Conservation (phyloP, 257 asterid genomes). For the Solanum dulcamara region DNA sequence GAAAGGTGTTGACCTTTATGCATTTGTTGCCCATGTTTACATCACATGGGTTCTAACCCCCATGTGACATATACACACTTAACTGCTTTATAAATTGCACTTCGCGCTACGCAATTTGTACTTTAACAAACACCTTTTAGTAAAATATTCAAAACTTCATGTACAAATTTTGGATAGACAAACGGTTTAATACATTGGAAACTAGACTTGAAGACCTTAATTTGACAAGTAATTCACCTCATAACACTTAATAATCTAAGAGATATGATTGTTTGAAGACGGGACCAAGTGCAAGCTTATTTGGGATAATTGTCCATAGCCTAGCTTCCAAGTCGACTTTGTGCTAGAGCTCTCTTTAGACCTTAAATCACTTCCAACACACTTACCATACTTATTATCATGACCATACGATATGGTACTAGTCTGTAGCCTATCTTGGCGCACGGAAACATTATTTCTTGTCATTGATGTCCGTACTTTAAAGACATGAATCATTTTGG, state of each 20-base stretch:
- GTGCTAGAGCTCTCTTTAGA: background rate
- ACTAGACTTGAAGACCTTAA: background rate
- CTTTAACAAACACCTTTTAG: background rate
- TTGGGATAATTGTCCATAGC: background rate
- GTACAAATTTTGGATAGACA: background rate
- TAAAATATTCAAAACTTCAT: background rate
- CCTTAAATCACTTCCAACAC: background rate
- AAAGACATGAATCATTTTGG: background rate
- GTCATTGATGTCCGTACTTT: background rate
- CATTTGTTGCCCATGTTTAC: background rate
- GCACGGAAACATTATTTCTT: background rate
- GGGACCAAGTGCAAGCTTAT: background rate
- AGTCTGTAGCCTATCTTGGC: background rate
- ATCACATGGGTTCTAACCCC: background rate
- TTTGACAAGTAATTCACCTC: background rate
- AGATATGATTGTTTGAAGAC: background rate
- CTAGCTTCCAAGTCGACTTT: background rate
- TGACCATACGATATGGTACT: background rate
- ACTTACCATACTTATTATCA: background rate
- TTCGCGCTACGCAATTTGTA: background rate
- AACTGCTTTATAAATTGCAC: background rate
- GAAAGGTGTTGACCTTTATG: background rate
- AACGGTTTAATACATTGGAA: too few species aligned
- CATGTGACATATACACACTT: background rate
- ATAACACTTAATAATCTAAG: background rate